phyloP scores from a whole-genome alignment of 2,329 filamentous ascomycete genomes.

The Aquanectria penicillioides region DNA sequence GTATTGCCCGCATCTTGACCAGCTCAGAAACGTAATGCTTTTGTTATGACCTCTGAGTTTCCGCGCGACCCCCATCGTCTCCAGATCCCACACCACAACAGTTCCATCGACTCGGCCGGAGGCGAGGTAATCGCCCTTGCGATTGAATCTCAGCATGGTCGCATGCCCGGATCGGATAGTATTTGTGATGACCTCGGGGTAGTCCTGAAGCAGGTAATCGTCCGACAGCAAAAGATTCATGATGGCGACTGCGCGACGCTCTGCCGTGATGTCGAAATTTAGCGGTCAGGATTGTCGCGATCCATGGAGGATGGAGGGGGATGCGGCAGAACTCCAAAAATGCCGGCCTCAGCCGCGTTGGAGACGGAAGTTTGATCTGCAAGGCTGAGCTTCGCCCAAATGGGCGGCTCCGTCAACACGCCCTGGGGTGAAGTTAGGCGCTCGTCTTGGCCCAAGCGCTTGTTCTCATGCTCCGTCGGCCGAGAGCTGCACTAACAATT shows the following conservation, averaged over 20 bases:
- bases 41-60: conserved; percentile 94
- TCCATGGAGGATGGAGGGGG: conserved; percentile 33
- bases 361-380: conserved; percentile 38
- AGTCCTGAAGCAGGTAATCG: conserved; percentile 78
- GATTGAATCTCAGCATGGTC: conserved; percentile 84
- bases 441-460: conserved; percentile 22
- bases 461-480: conserved; percentile 23
- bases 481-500: conserved; percentile 41
- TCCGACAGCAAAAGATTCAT: conserved; percentile 72
- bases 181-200: conserved; percentile 88
- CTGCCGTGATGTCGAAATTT: not conserved
- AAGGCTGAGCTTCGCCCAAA: conserved; percentile 44
- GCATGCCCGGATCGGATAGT: conserved; percentile 80
- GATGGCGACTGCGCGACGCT: conserved; percentile 18
- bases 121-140: conserved; percentile 92
- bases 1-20: conserved; percentile 92
- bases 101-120: conserved; percentile 94
- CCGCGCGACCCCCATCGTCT: conserved; percentile 95
- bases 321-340: conserved; percentile 32
- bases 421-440: conserved; percentile 28
- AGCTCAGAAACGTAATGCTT: conserved; percentile 93
- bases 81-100: conserved; percentile 95
- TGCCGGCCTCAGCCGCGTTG: conserved; percentile 37
- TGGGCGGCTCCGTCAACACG: not conserved
- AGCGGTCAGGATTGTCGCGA: conserved; percentile 20